Evolutionary conservation across 768 basidiomycete genomes (phyloP), one percentile per base, ranked within the genome.

Genomic region (Cystobasidium onofrii): DNA sequence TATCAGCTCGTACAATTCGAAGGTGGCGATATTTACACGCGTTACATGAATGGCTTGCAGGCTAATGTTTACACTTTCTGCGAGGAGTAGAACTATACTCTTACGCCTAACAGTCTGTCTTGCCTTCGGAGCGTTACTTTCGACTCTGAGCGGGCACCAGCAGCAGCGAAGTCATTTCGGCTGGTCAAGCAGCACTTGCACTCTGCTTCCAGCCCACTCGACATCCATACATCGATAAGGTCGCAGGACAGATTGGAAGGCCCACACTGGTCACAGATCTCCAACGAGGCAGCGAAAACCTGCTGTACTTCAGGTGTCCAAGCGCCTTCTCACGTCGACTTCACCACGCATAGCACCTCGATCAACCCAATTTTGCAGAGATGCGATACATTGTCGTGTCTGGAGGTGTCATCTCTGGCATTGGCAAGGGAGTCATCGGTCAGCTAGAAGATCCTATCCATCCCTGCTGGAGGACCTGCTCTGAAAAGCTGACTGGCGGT

Each of bases 341-440:
- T 20, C 18, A 17, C 20, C 46, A 17, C 9, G 12, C 46, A 50
- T 12, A 50, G 46, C 46, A 50, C 18, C n/a, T 50, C 57, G 57
- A 60, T 60, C 57, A 60, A 60, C 25, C 57, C 12, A 29, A 15
- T 60, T 60, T 60, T 15, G 6, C n/a, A 41, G 93, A 93, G 90
- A 92, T 90, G 75, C 97, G 97, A 84, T 98, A 91, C 83, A 98
- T 97, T 79, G 79, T 98, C 76, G 91, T 99, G 34, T 92, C 90
- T 44, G 95, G 95, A 74, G 95, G 95, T 82, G 95, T 99, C 73
- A 90, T 99, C 80, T 95, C 92, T 79, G 95, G 95, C 69, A 99
- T 99, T 79, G 95, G 95, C 76, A 99, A 99, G 87, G 95, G 95
- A 78, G 92, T 98, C 75, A 97, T 99, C 80, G 95, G 95, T 97